These are phyloP conservation scores for Lolium perenne DNA, from an alignment of 176 grass and related monocot genomes.

Conservation along the genomic window DNA sequence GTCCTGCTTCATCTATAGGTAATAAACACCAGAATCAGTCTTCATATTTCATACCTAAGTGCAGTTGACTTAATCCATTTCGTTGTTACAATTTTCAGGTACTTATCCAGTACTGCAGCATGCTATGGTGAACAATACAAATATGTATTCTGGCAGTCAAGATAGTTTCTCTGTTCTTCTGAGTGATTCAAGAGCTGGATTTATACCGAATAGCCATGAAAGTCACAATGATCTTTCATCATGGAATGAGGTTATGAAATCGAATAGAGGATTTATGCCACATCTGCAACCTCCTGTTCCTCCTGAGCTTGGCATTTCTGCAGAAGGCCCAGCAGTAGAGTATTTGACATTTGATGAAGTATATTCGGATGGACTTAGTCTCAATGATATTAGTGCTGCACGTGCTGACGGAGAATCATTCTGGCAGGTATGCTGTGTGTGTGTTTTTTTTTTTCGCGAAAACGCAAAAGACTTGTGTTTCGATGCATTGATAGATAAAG, in stretches of 20 bases:
- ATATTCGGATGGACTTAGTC: conserved; percentile 54
- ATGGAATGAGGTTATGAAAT: conserved; percentile 56
- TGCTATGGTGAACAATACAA: conserved; percentile 42
- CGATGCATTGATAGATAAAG: too few relatives aligned
- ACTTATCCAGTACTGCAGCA: conserved; percentile 47
- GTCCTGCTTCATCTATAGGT: conserved; percentile 48
- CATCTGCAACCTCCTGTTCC: conserved; percentile 49
- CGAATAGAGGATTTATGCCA: conserved; percentile 25
- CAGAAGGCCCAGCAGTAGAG: conserved; percentile 58
- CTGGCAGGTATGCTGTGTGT: conserved; percentile 63
- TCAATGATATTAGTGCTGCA: conserved; percentile 45
- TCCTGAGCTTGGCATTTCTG: conserved; percentile 40
- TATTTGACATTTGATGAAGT: conserved; percentile 63
- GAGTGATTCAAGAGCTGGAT: conserved; percentile 47
- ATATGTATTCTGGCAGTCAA: conserved; percentile 57
- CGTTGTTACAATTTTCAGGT: conserved; percentile 44
- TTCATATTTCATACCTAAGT: conserved; percentile 7
- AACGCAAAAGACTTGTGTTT: too few relatives aligned
- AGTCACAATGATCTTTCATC: conserved; percentile 60
- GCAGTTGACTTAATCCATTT: conserved; percentile 29
- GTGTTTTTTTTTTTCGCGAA: neutral
- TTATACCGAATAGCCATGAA: conserved; percentile 51
- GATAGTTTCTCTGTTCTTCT: conserved; percentile 51
- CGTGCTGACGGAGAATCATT: conserved; percentile 51
- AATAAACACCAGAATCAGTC: conserved; percentile 35